These are phyloP conservation scores for Thielaviopsis euricoi DNA, from an alignment of 2,329 filamentous ascomycete species.

Conservation along the genomic window DNA sequence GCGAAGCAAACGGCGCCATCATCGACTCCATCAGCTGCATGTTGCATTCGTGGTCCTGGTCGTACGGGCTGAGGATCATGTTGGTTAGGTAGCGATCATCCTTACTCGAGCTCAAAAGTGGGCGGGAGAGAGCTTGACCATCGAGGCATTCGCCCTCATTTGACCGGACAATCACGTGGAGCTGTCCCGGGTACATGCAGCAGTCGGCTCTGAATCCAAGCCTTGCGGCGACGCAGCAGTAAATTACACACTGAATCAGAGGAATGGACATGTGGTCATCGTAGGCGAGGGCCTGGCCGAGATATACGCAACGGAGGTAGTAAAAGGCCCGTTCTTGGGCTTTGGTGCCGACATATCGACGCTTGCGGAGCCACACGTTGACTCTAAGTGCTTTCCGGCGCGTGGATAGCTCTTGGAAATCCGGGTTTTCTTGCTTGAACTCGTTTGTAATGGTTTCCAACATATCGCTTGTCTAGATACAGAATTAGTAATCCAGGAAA, in stretches of 20 bases:
- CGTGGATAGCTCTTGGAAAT: constrained; percentile 39
- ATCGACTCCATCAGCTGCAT: constrained; percentile 39
- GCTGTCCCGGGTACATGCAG: constrained; percentile 70
- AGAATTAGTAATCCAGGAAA: not conserved
- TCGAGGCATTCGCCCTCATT: constrained; percentile 44
- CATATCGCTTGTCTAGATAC: constrained; percentile 37
- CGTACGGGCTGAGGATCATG: constrained; percentile 79
- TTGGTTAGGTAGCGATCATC: constrained; percentile 13
- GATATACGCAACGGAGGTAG: constrained; percentile 16
- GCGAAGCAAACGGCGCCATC: constrained; percentile 33
- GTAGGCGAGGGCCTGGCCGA: constrained; percentile 64
- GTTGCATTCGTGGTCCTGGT: constrained; percentile 49
- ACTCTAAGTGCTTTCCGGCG: constrained; percentile 52
- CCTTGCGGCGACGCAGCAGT: constrained; percentile 58
- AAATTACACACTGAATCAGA: constrained; percentile 75
- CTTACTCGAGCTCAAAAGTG: constrained; percentile 23
- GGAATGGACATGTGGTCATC: constrained; percentile 65
- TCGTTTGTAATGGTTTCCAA: constrained; percentile 46
- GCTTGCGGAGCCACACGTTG: constrained; percentile 49
- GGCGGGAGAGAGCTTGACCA: constrained; percentile 17
- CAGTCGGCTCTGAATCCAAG: constrained; percentile 62
- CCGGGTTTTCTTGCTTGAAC: constrained; percentile 36
- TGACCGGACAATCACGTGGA: constrained; percentile 61
- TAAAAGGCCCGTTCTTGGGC: constrained; percentile 2
- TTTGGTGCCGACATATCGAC: constrained; percentile 55